Evolutionary conservation across 768 basidiomycete species (phyloP), one percentile per base, ranked within the genome.

Genomic region (Suillus lakei): DNA sequence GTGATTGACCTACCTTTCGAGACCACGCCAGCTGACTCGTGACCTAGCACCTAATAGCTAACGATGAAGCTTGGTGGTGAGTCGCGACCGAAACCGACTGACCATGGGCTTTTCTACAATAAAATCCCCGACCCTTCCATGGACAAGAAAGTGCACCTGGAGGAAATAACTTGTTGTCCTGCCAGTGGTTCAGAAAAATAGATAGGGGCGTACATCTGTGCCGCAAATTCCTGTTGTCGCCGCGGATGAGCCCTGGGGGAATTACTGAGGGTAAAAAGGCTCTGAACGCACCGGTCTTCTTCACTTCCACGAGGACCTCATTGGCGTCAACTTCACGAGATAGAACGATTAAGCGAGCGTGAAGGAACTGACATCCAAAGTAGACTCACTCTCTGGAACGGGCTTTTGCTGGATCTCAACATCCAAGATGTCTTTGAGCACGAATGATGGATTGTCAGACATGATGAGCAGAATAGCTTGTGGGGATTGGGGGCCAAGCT

Each of bases 11-110:
- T 67, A 90, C 91, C 85, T 81, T 89, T 90, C 63, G 79, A 80
- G 60, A 98, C 79, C 53, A 95, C 78, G 10, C 95, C 96, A 34
- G 94, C 83, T 3, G 94, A 95, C 80, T 99, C 97, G 73, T 99
- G 97, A 26, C 96, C 97, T 46, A 98, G 88, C 58, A 95, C 91
- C 94, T 93, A 76, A n/a, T 23, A 13, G 7, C 34, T 55, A 54
- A 55, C 62, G 28, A 55, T 56, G 6, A 50, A 41, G 53, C 21
- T 56, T 32, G n/a, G n/a, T 56, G 7, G n/a, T 36, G 56, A 66
- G 12, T 53, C 54, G n/a, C 41, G 8, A 1, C 65, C 63, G 18
- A 62, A 50, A 50, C 59, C 50, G 13, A 64, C 71, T 36, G 71
- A 90, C 92, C 91, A 95, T 95, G 0, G 93, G 93, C 43, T 84